Base-by-base conservation (phyloP, 2,329 filamentous ascomycete genomes). In the Ceratocystis eucalypticola region DNA sequence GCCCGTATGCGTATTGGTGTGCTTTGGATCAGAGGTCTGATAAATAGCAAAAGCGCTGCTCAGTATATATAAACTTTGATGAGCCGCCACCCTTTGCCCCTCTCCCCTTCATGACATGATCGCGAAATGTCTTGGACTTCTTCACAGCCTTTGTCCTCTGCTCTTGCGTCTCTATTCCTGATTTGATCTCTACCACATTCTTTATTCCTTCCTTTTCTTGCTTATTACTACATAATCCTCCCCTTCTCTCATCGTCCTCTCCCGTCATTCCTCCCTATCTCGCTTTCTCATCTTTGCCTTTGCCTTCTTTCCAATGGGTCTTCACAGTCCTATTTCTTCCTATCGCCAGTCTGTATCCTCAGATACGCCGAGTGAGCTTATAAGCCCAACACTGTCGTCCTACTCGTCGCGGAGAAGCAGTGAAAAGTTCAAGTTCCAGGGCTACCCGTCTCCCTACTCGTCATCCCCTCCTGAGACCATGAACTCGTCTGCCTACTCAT, bases 361-460 rank as follows among this genome's bases (percentile, higher is more conserved):
- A 37, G 55, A 59, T 37, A 33, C 55, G 28, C 17, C 55, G 55
- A 59, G 55, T 8, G 55, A 59, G 55, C 55, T 59, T 22, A n/a
- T 37, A 28, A 59, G 55, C 55, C 55, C 55, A 20, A 59, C 55
- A 30, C 55, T 20, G 55, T 59, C 55, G 15, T 20, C 55, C 55
- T 59, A 59, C n/a, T 57, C 28, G n/a, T 59, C 55, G 17, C 55
- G 55, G 55, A 17, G 55, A 25, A 59, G 55, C 55, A 59, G 55
- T 37, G 55, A 59, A 37, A 59, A 59, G 55, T 10, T 37, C 55
- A 59, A 59, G 30, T 59, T 59, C 15, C 55, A 59, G 25, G 55
- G 55, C 28, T 59, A 59, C 55, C 55, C 55, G 55, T 59, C 55
- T 6, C 55, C 28, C 5, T 59, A 59, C 55, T 59, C 55, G 22